Evolutionary conservation across 2,329 filamentous ascomycete genomes (phyloP).

Genomic region (Pyrenochaeta sp.): DNA sequence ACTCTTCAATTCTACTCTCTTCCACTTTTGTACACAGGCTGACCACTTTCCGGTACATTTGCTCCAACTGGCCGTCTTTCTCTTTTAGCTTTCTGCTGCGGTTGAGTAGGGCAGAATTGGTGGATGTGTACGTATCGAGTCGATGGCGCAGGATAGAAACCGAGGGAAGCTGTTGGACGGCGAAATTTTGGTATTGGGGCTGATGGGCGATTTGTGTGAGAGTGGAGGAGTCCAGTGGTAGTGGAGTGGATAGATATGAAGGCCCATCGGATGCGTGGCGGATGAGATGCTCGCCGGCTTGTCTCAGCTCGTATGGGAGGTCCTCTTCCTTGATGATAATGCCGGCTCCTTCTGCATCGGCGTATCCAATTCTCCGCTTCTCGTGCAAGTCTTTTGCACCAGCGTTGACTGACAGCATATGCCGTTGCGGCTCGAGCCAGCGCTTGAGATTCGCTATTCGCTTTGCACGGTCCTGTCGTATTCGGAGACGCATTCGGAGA

Average conservation of each 20-base stretch:
- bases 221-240: conserved; percentile 29
- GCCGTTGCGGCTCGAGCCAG: conserved; percentile 75
- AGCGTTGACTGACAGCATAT: conserved; percentile 58
- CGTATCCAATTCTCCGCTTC: conserved; percentile 55
- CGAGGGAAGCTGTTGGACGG: conserved; percentile 27
- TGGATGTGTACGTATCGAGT: conserved; percentile 73
- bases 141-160: conserved; percentile 66
- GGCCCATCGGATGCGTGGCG: conserved; percentile 41
- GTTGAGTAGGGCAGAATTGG: conserved; percentile 72
- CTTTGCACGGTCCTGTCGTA: conserved; percentile 70
- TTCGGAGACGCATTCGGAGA: conserved; percentile 70
- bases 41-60: conserved; percentile 88
- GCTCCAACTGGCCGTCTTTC: conserved; percentile 82
- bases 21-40: conserved; percentile 83
- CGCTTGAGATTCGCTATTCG: conserved; percentile 81
- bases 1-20: conserved; percentile 80
- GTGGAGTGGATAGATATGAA: conserved; percentile 37
- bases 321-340: conserved; percentile 37
- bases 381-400: conserved; percentile 53
- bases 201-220: conserved; percentile 41
- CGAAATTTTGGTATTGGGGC: conserved; percentile 16
- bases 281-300: conserved; percentile 37
- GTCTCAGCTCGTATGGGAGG: conserved; percentile 39
- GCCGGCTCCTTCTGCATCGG: conserved; percentile 51
- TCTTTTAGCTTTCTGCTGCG: conserved; percentile 77